phyloP scores from a whole-genome alignment of 805 yeast genomes.

The Citeromyces nyonsensis region DNA sequence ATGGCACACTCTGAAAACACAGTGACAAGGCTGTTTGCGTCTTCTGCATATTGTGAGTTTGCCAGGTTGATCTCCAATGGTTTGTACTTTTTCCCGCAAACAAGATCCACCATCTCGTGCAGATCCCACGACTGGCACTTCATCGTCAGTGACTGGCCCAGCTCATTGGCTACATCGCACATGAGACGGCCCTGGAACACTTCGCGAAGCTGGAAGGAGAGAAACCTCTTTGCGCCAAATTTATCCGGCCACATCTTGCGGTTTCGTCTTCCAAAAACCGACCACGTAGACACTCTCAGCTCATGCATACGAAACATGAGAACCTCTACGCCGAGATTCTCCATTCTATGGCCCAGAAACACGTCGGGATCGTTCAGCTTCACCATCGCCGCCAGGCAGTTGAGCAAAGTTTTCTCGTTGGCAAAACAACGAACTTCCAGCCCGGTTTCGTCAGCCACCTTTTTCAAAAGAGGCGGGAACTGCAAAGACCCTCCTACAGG shows the following conservation, averaged over 20 bases:
- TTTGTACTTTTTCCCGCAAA: conserved; percentile 46
- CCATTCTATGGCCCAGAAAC: conserved; percentile 76
- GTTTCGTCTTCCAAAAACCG: conserved; percentile 69
- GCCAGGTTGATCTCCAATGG: conserved; percentile 64
- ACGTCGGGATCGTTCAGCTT: conserved; percentile 82
- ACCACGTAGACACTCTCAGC: conserved; percentile 60
- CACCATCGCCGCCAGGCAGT: conserved; percentile 58
- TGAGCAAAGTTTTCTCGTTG: conserved; percentile 60
- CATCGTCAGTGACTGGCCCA: conserved; percentile 84
- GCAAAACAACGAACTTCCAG: conserved; percentile 42
- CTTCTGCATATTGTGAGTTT: conserved; percentile 48
- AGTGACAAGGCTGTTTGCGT: conserved; percentile 49
- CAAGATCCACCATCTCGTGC: conserved; percentile 77
- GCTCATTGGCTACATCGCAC: conserved; percentile 87
- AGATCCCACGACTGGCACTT: conserved; percentile 94
- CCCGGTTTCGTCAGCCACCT: conserved; percentile 37
- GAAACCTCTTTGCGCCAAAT: conserved; percentile 30
- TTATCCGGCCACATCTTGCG: conserved; percentile 67
- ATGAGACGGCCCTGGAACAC: conserved; percentile 73
- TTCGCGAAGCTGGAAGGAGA: conserved; percentile 35
- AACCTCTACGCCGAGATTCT: conserved; percentile 63
- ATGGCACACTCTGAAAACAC: conserved; percentile 55
- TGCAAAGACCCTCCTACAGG: conserved; percentile 50
- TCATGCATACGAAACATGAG: conserved; percentile 71
- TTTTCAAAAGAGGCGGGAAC: conserved; percentile 66